Percentiles rank a stretch among this genome's conserved stretches.
phyloP scores from a whole-genome alignment of 139 green algal species.

The Micractinium sp. region DNA sequence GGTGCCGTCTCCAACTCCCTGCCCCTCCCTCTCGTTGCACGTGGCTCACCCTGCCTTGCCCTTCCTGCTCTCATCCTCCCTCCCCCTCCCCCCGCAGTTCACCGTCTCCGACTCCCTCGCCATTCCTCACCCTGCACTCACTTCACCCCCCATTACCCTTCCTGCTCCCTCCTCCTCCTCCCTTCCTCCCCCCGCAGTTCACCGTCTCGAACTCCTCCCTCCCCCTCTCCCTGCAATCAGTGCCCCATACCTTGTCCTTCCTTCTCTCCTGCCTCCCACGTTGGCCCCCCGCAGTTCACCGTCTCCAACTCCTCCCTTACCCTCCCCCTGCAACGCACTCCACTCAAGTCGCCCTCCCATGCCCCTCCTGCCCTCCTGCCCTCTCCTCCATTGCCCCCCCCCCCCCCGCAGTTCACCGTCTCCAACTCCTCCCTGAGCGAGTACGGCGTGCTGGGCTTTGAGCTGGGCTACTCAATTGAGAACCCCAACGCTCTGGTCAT shows the following conservation, averaged over 20 bases:
- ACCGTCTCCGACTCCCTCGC: no score
- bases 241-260: constrained; percentile 28
- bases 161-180: constrained; percentile 43
- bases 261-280: constrained; percentile 22
- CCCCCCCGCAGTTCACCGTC: constrained; percentile 71
- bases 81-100: constrained; percentile 31
- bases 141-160: constrained; percentile 2
- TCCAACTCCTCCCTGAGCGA: constrained; percentile 89
- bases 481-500: constrained; percentile 96
- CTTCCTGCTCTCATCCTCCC: no score
- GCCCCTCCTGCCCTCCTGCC: constrained; percentile 54
- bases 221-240: neutral
- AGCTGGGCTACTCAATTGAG: constrained; percentile 98
- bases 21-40: neutral
- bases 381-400: neutral
- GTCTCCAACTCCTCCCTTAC: no score
- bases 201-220: no score
- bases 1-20: no score
- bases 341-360: neutral
- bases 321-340: neutral
- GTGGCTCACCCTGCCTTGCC: neutral
- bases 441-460: constrained; percentile 97
- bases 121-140: neutral
- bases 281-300: constrained; percentile 34
- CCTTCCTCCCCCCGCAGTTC: constrained; percentile 24